A percentile compares a stretch with the other conserved stretches of the same genome.
Conservation (phyloP, 202 grass and related monocot genomes). For the Tripidium arundinaceum region DNA sequence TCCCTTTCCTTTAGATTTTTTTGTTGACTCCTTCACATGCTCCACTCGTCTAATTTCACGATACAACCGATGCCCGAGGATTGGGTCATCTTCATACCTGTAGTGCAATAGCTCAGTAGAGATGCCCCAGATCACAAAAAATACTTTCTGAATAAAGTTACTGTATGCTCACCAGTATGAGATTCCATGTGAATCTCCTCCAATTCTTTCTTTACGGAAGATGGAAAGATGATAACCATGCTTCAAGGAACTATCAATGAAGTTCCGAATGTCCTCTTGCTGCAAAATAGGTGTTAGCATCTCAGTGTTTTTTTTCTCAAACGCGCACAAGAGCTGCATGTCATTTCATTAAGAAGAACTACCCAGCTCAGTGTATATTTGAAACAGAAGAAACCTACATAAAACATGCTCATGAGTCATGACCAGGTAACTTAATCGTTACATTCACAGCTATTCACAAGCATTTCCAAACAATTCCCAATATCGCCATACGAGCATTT, state of each 20-base stretch:
- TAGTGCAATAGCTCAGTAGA: slow-evolving; percentile 33
- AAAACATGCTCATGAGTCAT: slow-evolving; percentile 1
- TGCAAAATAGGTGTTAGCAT: slow-evolving; percentile 42
- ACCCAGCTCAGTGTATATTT: slow-evolving; percentile 16
- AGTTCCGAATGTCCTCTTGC: slow-evolving; percentile 94
- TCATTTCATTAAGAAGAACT: neutral
- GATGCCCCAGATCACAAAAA: slow-evolving; percentile 18
- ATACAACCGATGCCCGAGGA: slow-evolving; percentile 87
- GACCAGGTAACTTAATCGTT: neutral
- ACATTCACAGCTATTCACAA: slow-evolving; percentile 12
- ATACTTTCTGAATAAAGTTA: neutral
- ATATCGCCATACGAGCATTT: slow-evolving; percentile 5
- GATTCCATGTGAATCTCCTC: slow-evolving; percentile 83
- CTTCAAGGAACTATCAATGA: slow-evolving; percentile 82
- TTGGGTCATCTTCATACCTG: slow-evolving; percentile 91
- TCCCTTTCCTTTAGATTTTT: slow-evolving; percentile 56
- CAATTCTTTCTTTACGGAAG: slow-evolving; percentile 82
- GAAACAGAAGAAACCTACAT: neutral
- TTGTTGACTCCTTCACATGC: slow-evolving; percentile 40
- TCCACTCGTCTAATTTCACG: slow-evolving; percentile 81
- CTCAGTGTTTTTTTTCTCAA: slow-evolving; percentile 4
- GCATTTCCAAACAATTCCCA: neutral
- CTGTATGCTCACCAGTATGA: slow-evolving; percentile 75
- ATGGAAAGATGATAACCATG: slow-evolving; percentile 54
- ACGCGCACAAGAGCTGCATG: neutral